phyloP scores from a whole-genome alignment of 2,329 filamentous ascomycete species.

The Cadophora gregata region DNA sequence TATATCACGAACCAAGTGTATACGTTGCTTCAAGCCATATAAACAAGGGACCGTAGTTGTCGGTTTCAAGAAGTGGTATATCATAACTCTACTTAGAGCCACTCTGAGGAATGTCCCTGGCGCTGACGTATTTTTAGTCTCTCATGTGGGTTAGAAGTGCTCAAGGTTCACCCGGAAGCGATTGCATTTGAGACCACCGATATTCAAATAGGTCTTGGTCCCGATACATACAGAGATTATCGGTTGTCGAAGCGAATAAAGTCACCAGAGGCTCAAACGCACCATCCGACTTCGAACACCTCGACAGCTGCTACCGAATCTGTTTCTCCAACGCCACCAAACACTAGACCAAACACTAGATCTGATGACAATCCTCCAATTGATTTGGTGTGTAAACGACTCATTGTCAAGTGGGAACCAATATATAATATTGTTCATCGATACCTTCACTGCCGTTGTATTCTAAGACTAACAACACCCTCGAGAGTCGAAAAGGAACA shows the following conservation, averaged over 20 bases:
- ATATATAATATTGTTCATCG: constrained; percentile 18
- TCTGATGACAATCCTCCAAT: constrained; percentile 4
- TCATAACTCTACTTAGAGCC: not conserved
- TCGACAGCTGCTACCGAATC: too few species aligned
- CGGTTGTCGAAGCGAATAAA: not conserved
- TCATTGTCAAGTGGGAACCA: constrained; percentile 21
- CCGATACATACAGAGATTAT: constrained; percentile 6
- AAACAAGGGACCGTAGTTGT: not conserved
- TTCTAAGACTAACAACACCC: constrained; percentile 10
- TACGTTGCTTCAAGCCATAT: constrained; percentile 16
- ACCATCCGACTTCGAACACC: not conserved
- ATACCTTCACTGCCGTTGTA: constrained; percentile 19
- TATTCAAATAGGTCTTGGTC: not conserved
- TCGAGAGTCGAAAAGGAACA: constrained; percentile 1
- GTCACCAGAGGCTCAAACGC: not conserved
- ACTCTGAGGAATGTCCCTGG: not conserved
- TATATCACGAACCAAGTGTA: constrained; percentile 11
- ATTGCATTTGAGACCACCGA: constrained; percentile 13
- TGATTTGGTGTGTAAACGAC: constrained; percentile 17
- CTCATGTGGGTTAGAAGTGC: constrained; percentile 20
- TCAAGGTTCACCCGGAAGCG: constrained; percentile 12
- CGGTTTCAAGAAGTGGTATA: constrained; percentile 18
- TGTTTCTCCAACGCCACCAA: not conserved
- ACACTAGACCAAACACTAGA: too few species aligned
- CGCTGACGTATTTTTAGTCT: not conserved